Percentiles rank a stretch among this genome's conserved stretches.
These are phyloP conservation scores for Ophiocordyceps camponoti-floridani DNA, from an alignment of 2,329 filamentous ascomycete species.

Conservation along the genomic window DNA sequence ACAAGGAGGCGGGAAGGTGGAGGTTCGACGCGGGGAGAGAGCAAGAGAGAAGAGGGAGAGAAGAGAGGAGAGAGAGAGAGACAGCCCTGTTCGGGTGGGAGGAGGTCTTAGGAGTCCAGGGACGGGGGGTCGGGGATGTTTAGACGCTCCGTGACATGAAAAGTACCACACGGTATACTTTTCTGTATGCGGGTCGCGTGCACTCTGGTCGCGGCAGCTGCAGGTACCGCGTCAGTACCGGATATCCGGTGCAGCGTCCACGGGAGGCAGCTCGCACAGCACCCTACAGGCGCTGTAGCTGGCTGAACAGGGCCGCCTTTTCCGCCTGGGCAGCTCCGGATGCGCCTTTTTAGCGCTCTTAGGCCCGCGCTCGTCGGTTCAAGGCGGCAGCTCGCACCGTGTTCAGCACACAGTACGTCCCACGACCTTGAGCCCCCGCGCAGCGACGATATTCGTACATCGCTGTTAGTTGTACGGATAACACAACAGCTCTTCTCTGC, in stretches of 20 bases:
- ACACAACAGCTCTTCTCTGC: too few relatives aligned
- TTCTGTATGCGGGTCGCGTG: background rate
- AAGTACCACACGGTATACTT: background rate
- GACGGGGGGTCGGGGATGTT: background rate
- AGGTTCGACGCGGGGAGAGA: background rate
- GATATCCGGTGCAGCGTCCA: background rate
- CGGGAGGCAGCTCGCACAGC: background rate
- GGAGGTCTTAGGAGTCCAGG: background rate
- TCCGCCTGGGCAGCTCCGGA: background rate
- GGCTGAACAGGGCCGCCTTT: background rate
- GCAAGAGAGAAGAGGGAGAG: background rate
- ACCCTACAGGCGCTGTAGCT: background rate
- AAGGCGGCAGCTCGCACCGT: background rate
- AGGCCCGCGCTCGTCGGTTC: background rate
- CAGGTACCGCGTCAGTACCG: background rate
- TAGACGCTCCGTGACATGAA: background rate
- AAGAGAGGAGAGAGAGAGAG: background rate
- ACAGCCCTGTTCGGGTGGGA: background rate
- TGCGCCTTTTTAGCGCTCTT: background rate
- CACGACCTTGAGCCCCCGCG: background rate
- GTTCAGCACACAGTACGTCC: background rate
- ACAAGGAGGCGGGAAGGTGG: background rate
- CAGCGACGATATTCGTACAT: too few relatives aligned
- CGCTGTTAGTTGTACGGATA: too few relatives aligned
- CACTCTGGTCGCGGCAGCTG: background rate